Conservation (phyloP, 2,329 filamentous ascomycete genomes). For the Pseudocercospora macadamiae region DNA sequence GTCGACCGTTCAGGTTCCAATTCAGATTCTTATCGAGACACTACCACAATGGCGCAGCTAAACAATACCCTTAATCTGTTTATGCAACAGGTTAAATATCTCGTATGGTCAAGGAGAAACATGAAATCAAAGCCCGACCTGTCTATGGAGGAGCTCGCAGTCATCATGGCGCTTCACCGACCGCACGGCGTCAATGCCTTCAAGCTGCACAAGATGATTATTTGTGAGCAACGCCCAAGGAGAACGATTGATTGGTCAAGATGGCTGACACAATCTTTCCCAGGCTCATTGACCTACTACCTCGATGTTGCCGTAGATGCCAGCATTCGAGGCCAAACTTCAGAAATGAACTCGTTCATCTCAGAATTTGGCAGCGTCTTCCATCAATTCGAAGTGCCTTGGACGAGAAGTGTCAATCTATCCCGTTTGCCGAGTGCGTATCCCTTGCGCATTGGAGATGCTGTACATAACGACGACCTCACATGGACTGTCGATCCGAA, state of each 20-base stretch:
- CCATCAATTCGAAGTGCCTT: not conserved
- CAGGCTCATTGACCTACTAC: not conserved
- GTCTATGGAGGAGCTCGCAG: not conserved
- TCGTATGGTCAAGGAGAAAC: not conserved
- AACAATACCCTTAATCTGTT: too few relatives aligned
- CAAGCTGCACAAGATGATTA: not conserved
- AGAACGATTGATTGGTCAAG: too few relatives aligned
- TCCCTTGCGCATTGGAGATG: too few relatives aligned
- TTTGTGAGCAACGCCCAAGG: not conserved
- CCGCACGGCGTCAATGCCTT: not conserved
- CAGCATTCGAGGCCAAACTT: not conserved
- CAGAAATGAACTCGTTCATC: too few relatives aligned
- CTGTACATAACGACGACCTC: too few relatives aligned
- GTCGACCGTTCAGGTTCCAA: too few relatives aligned
- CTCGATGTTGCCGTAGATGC: not conserved
- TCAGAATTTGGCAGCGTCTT: not conserved
- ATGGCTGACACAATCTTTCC: too few relatives aligned
- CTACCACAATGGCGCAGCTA: too few relatives aligned
- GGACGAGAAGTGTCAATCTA: not conserved
- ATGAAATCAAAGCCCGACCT: not conserved
- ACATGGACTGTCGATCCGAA: not conserved
- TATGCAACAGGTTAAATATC: not conserved
- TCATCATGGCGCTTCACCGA: not conserved
- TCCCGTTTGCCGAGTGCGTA: not conserved
- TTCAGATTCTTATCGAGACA: too few relatives aligned